A percentile compares a stretch with the other conserved stretches of the same genome.
phyloP scores from a whole-genome alignment of 2,329 filamentous ascomycete species.

The Aspergillus texensis region DNA sequence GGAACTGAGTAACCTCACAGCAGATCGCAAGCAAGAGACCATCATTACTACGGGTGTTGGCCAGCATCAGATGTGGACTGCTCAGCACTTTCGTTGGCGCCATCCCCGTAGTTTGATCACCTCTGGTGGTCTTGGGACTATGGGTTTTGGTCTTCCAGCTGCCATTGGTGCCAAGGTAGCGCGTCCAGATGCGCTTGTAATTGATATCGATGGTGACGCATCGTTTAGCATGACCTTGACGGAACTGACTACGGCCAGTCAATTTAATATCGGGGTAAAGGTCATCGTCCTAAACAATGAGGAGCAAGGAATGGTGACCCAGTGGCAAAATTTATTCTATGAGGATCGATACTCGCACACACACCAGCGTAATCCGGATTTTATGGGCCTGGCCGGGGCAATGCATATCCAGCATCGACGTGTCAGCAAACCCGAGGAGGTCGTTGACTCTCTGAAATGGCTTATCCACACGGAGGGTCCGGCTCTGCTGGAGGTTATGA shows the following conservation, averaged over 20 bases:
- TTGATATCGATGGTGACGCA: slow-evolving; percentile 93
- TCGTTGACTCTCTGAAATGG: slow-evolving; percentile 74
- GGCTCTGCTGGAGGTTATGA: slow-evolving; percentile 80
- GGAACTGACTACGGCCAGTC: slow-evolving; percentile 77
- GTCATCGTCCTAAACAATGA: slow-evolving; percentile 88
- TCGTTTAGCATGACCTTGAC: slow-evolving; percentile 67
- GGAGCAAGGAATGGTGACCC: slow-evolving; percentile 91
- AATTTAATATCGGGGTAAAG: slow-evolving; percentile 92
- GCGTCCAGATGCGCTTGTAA: slow-evolving; percentile 74
- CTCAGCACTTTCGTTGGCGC: slow-evolving; percentile 90
- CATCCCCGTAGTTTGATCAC: slow-evolving; percentile 90
- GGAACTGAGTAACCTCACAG: slow-evolving; percentile 78
- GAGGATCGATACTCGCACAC: slow-evolving; percentile 82
- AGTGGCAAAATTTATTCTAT: slow-evolving; percentile 92
- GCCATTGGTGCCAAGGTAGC: slow-evolving; percentile 92
- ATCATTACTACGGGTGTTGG: slow-evolving; percentile 90
- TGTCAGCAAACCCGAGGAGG: slow-evolving; percentile 70
- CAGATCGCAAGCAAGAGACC: slow-evolving; percentile 73
- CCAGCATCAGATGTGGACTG: slow-evolving; percentile 97
- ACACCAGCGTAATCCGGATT: slow-evolving; percentile 83
- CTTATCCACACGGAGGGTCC: slow-evolving; percentile 79
- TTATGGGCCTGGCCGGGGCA: slow-evolving; percentile 70
- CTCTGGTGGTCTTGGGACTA: slow-evolving; percentile 87
- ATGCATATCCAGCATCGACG: slow-evolving; percentile 56
- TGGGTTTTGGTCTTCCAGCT: slow-evolving; percentile 93